Evolutionary conservation across 2,329 filamentous ascomycete genomes (phyloP), one percentile per base, ranked within the genome.

Genomic region (Pleochaeta shiraiana): DNA sequence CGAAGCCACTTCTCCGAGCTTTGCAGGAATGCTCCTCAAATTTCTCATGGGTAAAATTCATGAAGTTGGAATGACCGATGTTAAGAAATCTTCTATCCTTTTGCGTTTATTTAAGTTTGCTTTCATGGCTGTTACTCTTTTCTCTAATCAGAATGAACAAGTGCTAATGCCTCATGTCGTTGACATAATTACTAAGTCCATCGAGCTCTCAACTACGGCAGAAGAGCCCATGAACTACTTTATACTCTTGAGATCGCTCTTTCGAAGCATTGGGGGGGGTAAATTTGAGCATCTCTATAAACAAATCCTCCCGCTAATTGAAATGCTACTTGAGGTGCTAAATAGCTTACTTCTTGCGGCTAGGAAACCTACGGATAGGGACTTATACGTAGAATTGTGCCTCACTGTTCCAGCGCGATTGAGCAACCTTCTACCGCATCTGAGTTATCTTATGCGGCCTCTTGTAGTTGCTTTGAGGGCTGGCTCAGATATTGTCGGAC

Each of bases 181-280:
- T 64, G 95, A 95, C 73, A 95, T 99, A 68, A 90, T 98, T 67
- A 96, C 92, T 14, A 91, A 95, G 74, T 97, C 92, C 9, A 96
- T 99, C 67, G 90, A 97, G 74, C 78, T 97, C 43, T 96, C 92
- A 0, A 95, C 93, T 6, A 95, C 87, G 65, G 95, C 93, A 0
- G 90, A 96, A 70, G 92, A 97, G 72, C 95, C 95, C 0, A 95
- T 96, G 82, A 98, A 99, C 74, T 98, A 98, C 75, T 99, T 98
- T 75, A 79, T 96, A 12, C 81, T 99, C 1, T 78, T 99, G 45
- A 82, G 93, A 37, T 96, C 91, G 0, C 78, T 99, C 1, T 99
- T 99, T 74, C 79, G 93, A 65, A 97, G 92, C 72, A 99, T 99
- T 64, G 93, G 93, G 26, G 95, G 93, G 62, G 95, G 93, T 7